Evolutionary conservation across 2,329 filamentous ascomycete genomes (phyloP).

Genomic region (Phaeophleospora eucalypticola): DNA sequence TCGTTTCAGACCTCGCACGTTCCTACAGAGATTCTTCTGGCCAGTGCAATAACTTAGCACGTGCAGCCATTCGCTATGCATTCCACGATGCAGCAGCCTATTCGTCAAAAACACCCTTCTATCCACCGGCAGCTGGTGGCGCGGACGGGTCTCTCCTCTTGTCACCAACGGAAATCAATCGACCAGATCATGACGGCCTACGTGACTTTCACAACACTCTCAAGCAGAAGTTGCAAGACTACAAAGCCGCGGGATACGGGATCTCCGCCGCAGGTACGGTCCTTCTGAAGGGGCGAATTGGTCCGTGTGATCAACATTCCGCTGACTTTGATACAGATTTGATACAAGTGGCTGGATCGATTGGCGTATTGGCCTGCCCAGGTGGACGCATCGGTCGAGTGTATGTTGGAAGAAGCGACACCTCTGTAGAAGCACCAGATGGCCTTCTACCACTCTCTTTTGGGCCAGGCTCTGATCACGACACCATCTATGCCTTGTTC

Average conservation of each 20-base stretch:
- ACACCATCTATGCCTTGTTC: conserved; percentile 47
- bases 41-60: conserved; percentile 32
- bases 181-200: conserved; percentile 45
- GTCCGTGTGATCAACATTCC: not conserved
- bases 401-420: conserved; percentile 50
- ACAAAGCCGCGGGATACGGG: conserved; percentile 11
- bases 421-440: conserved; percentile 37
- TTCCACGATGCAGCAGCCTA: conserved; percentile 33
- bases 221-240: conserved; percentile 36
- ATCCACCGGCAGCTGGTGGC: conserved; percentile 32
- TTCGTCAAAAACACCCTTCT: conserved; percentile 18
- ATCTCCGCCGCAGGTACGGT: conserved; percentile 28
- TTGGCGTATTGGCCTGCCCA: conserved; percentile 49
- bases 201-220: conserved; percentile 40
- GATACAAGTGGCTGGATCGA: conserved; percentile 47
- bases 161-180: conserved; percentile 33
- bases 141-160: conserved; percentile 42
- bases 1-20: conserved; percentile 29
- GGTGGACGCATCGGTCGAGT: conserved; percentile 50
- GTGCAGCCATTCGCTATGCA: conserved; percentile 33
- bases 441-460: conserved; percentile 46
- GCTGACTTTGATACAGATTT: conserved; percentile 47
- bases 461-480: conserved; percentile 33
- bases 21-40: conserved; percentile 18
- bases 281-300: too few relatives aligned